Evolutionary conservation across 768 basidiomycete species (phyloP), one percentile per base, ranked within the genome.

Genomic region (Mycena olivaceomarginata): DNA sequence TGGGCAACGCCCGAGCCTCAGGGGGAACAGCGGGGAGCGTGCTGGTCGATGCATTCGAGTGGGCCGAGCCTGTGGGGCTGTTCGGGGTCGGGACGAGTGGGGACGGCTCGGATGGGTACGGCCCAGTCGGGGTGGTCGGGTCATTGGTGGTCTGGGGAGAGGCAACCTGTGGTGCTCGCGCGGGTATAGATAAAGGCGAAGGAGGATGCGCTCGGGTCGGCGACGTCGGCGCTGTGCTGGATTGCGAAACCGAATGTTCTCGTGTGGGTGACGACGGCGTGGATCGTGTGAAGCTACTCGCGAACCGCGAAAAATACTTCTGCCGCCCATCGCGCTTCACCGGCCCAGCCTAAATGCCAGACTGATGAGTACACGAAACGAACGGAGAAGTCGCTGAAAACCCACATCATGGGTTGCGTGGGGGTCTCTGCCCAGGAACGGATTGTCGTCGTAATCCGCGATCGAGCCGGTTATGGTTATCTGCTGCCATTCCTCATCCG

Each of bases 401-500:
- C 72, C 63, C 45, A 70, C 72, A 40, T 70, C 67, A 45, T 45
- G 46, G 25, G 16, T 56, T 8, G 31, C 67, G 62, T 73, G 41
- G 0, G 70, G 67, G 51, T 79, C 71, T 12, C 6, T 59, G 11
- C 75, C 75, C 13, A 74, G 40, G 65, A 79, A 79, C n/a, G 78
- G 75, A 63, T 79, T 79, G 2, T 46, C 37, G 41, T 63, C 69
- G 43, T 79, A 79, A 20, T 79, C 75, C 20, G 75, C 78, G n/a
- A 79, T 74, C 6, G 78, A 79, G 41, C 72, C 78, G 25, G 78
- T 79, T 39, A 79, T 76, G 2, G 75, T 79, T n/a, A 79, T 72
- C 62, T 77, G 78, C 64, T 79, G 78, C 78, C 78, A 79, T 40
- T 79, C 78, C 25, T 79, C 78, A 68, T 79, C 78, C 3, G 78